These are phyloP conservation scores for Acidomyces sp. DNA, from an alignment of 495 filamentous ascomycete genomes.

Conservation along the genomic window DNA sequence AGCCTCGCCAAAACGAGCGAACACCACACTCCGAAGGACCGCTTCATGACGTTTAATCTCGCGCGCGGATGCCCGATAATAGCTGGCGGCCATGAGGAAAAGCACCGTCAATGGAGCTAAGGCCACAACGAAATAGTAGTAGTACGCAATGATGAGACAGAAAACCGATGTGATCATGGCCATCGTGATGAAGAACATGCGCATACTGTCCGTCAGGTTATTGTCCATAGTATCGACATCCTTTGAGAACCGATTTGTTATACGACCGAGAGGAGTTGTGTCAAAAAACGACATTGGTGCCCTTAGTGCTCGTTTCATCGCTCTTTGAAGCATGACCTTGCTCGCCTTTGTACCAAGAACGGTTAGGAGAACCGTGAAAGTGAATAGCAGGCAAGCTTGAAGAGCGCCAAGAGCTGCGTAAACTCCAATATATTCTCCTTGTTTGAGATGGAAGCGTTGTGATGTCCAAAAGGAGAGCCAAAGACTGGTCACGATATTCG, in stretches of 20 bases:
- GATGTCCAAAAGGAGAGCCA: constrained; percentile 91
- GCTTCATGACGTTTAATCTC: constrained; percentile 92
- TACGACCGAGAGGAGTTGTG: constrained; percentile 88
- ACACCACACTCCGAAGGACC: constrained; percentile 72
- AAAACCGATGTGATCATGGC: constrained; percentile 62
- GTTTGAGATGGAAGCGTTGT: constrained; percentile 50
- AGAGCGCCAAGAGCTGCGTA: constrained; percentile 64
- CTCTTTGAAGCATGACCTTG: constrained; percentile 70
- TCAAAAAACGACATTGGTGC: constrained; percentile 98
- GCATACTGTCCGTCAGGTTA: constrained; percentile 73
- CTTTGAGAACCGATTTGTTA: constrained; percentile 92
- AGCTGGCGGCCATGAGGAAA: constrained; percentile 71
- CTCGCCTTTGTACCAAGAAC: constrained; percentile 68
- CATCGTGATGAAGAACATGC: constrained; percentile 83
- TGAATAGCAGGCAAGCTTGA: constrained; percentile 71
- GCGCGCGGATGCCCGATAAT: constrained; percentile 81
- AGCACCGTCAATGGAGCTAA: constrained; percentile 66
- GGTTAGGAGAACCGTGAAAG: constrained; percentile 53
- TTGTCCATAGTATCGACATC: constrained; percentile 97
- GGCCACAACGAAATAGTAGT: constrained; percentile 86
- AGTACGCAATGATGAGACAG: constrained; percentile 79
- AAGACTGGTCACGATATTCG: constrained; percentile 73
- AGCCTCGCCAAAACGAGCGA: constrained; percentile 83
- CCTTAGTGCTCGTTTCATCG: constrained; percentile 65
- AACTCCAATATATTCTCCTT: constrained; percentile 48